phyloP scores from a whole-genome alignment of 495 filamentous ascomycete genomes.

The Xylaria palmicola region DNA sequence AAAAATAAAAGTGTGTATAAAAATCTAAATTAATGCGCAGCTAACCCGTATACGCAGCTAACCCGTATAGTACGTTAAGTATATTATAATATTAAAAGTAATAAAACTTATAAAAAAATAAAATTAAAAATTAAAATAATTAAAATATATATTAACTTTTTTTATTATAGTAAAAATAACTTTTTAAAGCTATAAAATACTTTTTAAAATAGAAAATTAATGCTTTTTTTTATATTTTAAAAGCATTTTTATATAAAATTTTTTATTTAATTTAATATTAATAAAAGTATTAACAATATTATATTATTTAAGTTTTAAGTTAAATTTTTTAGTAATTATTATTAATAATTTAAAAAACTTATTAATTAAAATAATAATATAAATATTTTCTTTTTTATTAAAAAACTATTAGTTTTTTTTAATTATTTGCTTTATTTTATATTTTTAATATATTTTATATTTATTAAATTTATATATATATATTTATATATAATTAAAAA shows the following conservation, averaged over 20 bases:
- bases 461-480: constrained; percentile 3
- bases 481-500: not conserved
- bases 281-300: not conserved
- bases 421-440: not conserved
- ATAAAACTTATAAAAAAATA: not conserved
- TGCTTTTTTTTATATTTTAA: not conserved
- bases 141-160: not conserved
- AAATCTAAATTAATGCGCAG: too few relatives aligned
- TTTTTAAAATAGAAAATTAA: not conserved
- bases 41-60: too few relatives aligned
- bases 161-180: not conserved
- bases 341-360: not conserved
- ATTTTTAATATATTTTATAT: not conserved
- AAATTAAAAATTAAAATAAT: not conserved
- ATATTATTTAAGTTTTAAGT: not conserved
- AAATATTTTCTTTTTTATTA: not conserved
- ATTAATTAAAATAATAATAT: not conserved
- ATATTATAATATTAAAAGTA: not conserved
- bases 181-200: not conserved
- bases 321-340: not conserved
- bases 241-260: not conserved
- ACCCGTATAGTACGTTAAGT: too few relatives aligned
- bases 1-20: too few relatives aligned
- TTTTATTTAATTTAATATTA: not conserved
- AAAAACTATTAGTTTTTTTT: not conserved